Conservation (phyloP, 139 green algal species). For the Tetratostichococcus sp. region DNA sequence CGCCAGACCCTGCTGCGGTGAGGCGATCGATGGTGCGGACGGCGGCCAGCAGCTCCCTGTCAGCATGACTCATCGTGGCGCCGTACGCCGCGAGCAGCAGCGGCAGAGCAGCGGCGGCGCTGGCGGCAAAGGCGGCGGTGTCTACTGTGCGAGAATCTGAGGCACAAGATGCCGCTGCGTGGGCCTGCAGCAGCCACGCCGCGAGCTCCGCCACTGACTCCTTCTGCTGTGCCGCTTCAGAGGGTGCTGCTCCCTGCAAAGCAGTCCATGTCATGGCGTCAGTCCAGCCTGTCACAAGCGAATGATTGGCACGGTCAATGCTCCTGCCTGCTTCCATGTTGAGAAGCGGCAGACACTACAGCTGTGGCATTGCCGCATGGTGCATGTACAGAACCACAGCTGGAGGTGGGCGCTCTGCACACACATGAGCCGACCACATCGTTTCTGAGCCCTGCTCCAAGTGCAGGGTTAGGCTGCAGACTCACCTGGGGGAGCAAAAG, state of each 20-base stretch:
- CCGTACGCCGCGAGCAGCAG: slow-evolving; percentile 53
- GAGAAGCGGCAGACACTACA: too few species aligned
- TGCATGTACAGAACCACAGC: too few species aligned
- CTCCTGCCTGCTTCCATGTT: too few species aligned
- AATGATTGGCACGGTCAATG: too few species aligned
- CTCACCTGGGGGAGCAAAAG: too few species aligned
- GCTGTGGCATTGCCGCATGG: too few species aligned
- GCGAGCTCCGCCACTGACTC: neutral
- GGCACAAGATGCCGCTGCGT: neutral
- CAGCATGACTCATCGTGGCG: slow-evolving; percentile 31
- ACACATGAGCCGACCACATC: too few species aligned
- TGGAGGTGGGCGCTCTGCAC: too few species aligned
- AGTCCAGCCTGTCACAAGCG: too few species aligned
- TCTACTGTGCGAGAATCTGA: neutral
- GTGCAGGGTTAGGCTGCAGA: neutral
- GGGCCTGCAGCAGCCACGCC: neutral
- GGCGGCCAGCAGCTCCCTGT: slow-evolving; percentile 47
- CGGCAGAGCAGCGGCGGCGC: slow-evolving; percentile 31
- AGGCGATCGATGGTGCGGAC: slow-evolving; percentile 42
- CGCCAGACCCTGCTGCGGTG: too few species aligned
- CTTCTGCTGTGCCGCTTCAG: neutral
- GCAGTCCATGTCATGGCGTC: too few species aligned
- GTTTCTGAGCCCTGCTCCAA: too few species aligned
- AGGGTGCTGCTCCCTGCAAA: neutral
- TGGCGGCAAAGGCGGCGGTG: neutral